Conservation (phyloP, 106 monocot genomes). For the Narthecium ossifragum region DNA sequence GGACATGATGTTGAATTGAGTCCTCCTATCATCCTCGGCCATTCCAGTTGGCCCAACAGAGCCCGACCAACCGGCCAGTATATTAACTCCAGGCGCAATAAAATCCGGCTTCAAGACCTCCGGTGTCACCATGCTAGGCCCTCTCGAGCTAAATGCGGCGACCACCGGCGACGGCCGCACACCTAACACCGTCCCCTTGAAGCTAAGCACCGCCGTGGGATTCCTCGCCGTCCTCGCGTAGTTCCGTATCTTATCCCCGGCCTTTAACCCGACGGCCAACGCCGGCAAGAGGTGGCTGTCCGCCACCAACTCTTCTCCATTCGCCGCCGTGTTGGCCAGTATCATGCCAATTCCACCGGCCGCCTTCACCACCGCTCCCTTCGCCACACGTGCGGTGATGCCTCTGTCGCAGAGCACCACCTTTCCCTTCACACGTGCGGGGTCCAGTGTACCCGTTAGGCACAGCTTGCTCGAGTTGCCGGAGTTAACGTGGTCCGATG, state of each 20-base stretch:
- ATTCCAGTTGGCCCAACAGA: conserved; percentile 37
- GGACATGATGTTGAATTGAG: conserved; percentile 48
- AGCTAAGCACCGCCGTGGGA: conserved; percentile 27
- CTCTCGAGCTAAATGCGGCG: conserved; percentile 54
- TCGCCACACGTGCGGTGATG: conserved; percentile 50
- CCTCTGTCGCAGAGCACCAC: conserved; percentile 53
- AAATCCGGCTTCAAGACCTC: conserved; percentile 55
- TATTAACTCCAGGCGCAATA: conserved; percentile 53
- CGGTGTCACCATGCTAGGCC: conserved; percentile 38
- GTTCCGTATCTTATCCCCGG: conserved; percentile 35
- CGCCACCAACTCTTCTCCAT: conserved; percentile 53
- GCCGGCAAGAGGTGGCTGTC: conserved; percentile 53
- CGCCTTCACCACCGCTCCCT: conserved; percentile 48
- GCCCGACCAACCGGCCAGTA: conserved; percentile 46
- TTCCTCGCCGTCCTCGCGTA: conserved; percentile 14
- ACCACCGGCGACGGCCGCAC: conserved; percentile 47
- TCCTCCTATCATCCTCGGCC: conserved; percentile 31
- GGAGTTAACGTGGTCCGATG: not conserved
- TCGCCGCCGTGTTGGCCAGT: conserved; percentile 49
- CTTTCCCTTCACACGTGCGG: conserved; percentile 34
- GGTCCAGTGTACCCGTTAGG: conserved; percentile 33
- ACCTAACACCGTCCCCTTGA: conserved; percentile 44
- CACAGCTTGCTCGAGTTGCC: conserved; percentile 41
- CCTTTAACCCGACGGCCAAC: conserved; percentile 35
- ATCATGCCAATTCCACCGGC: conserved; percentile 61